These are phyloP conservation scores for Truncatella angustata DNA, from an alignment of 2,329 filamentous ascomycete species.

Conservation along the genomic window DNA sequence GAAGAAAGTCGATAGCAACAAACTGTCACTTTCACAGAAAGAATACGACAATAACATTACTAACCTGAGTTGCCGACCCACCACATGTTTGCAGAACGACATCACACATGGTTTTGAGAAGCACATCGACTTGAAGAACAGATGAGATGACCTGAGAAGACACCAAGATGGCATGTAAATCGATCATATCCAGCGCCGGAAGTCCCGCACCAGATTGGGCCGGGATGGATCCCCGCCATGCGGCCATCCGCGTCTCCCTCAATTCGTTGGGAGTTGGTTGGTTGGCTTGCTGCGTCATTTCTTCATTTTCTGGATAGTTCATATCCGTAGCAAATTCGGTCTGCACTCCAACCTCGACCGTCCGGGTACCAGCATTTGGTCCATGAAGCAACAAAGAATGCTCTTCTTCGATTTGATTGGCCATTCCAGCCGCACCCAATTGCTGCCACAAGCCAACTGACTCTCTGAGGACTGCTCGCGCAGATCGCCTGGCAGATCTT, in stretches of 20 bases:
- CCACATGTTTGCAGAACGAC: slow-evolving; percentile 78
- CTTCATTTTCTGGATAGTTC: slow-evolving; percentile 48
- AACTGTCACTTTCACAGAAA: too few species aligned
- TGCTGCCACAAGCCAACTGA: slow-evolving; percentile 67
- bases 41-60: slow-evolving; percentile 29
- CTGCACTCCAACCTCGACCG: slow-evolving; percentile 64
- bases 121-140: slow-evolving; percentile 70
- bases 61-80: slow-evolving; percentile 58
- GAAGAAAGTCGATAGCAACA: background rate
- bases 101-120: slow-evolving; percentile 78
- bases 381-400: slow-evolving; percentile 67
- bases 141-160: slow-evolving; percentile 80
- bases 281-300: slow-evolving; percentile 30
- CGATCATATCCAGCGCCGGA: slow-evolving; percentile 79
- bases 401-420: slow-evolving; percentile 64
- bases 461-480: slow-evolving; percentile 66
- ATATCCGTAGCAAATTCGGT: slow-evolving; percentile 67
- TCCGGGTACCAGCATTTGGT: slow-evolving; percentile 56
- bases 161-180: slow-evolving; percentile 74
- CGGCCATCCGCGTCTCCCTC: slow-evolving; percentile 58
- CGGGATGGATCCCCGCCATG: slow-evolving; percentile 61
- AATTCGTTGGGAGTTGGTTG: slow-evolving; percentile 45
- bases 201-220: slow-evolving; percentile 58
- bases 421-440: slow-evolving; percentile 67
- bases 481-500: slow-evolving; percentile 63